Percentiles rank a stretch among this genome's conserved stretches.
Conservation (phyloP, 2,329 filamentous ascomycete species). For the Fusarium duplospermum region DNA sequence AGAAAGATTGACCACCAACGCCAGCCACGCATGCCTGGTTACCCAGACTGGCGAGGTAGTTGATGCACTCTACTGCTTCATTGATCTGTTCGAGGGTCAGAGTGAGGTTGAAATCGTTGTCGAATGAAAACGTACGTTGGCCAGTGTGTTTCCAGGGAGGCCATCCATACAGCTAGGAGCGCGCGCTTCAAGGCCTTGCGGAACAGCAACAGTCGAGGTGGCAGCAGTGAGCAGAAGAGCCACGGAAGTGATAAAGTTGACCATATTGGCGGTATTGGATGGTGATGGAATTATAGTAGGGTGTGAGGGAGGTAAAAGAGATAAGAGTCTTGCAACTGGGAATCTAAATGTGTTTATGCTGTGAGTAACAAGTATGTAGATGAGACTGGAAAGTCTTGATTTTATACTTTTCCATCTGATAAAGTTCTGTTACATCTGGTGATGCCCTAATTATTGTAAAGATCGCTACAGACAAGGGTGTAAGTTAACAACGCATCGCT, state of each 20-base stretch:
- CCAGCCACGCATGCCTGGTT: conserved; percentile 1
- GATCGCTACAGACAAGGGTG: background rate
- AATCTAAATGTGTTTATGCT: background rate
- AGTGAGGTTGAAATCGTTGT: background rate
- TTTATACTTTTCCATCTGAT: conserved; percentile 2
- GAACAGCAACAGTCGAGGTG: conserved; percentile 2
- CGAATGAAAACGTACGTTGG: background rate
- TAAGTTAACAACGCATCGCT: background rate
- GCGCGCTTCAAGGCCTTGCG: background rate
- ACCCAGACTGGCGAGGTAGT: conserved; percentile 24
- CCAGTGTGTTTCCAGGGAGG: background rate
- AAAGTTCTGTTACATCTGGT: background rate
- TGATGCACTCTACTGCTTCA: conserved; percentile 18
- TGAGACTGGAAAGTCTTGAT: background rate
- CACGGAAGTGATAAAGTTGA: conserved; percentile 10
- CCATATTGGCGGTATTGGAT: conserved; percentile 12
- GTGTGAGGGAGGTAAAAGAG: background rate
- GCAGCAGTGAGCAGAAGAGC: background rate
- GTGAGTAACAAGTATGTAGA: too few species aligned
- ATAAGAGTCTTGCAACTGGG: background rate
- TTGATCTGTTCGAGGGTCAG: background rate
- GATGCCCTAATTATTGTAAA: background rate
- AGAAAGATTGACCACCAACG: conserved; percentile 8
- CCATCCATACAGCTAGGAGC: conserved; percentile 11
- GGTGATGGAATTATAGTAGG: background rate